Conservation (phyloP, 1,284 basidiomycete species). For the Anthracocystis walkeri region DNA sequence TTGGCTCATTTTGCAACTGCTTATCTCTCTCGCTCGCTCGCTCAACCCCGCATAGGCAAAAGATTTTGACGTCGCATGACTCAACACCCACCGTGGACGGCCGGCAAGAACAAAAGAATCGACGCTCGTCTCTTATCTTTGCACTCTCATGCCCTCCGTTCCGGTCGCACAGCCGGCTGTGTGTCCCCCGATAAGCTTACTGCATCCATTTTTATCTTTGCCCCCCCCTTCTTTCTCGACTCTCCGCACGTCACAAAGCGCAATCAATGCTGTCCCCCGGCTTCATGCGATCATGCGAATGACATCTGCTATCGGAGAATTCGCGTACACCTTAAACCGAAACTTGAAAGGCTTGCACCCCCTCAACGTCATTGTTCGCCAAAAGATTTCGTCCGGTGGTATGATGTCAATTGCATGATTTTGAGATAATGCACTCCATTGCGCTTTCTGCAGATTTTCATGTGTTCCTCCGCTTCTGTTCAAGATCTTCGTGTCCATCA, state of each 20-base stretch:
- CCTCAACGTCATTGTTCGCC: slow-evolving; percentile 1
- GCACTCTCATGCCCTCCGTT: background rate
- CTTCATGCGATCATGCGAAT: background rate
- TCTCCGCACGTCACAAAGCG: slow-evolving; percentile 4
- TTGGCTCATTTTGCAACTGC: too few species aligned
- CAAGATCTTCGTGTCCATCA: background rate
- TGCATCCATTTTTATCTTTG: background rate
- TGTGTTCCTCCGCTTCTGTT: background rate
- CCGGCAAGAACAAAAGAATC: too few species aligned
- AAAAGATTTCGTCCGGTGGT: background rate
- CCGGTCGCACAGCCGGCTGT: background rate
- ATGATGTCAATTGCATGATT: slow-evolving; percentile 8
- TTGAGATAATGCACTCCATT: background rate
- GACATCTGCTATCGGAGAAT: slow-evolving; percentile 10
- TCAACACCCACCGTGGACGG: too few species aligned
- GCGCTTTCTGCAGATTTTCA: too few species aligned
- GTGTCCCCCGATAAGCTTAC: slow-evolving; percentile 1
- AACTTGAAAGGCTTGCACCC: background rate
- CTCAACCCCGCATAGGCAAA: too few species aligned
- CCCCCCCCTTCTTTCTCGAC: background rate
- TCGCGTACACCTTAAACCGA: slow-evolving; percentile 10
- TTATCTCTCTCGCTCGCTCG: too few species aligned
- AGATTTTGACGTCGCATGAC: too few species aligned
- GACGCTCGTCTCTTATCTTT: background rate
- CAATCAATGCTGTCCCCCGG: too few species aligned